Evolutionary conservation across 495 filamentous ascomycete species (phyloP).

Genomic region (Penicillium tannophilum): DNA sequence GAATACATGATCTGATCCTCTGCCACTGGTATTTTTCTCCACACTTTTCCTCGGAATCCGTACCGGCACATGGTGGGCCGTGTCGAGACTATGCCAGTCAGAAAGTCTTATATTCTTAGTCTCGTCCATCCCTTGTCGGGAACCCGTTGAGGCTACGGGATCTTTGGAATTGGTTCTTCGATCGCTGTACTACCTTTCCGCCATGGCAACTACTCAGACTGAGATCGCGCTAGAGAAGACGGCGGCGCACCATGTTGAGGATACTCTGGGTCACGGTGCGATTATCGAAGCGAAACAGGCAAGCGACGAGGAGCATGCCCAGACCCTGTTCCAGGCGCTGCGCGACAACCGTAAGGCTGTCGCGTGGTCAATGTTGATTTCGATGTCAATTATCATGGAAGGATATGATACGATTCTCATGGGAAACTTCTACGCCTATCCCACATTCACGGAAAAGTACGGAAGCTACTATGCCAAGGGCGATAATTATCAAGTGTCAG

Average conservation of each 20-base stretch:
- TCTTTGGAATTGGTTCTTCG: not conserved
- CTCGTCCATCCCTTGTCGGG: not conserved
- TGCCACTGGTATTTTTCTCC: slow-evolving; percentile 16
- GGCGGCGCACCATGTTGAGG: slow-evolving; percentile 31
- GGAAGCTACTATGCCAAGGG: slow-evolving; percentile 29
- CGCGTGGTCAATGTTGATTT: slow-evolving; percentile 49
- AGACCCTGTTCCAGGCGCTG: slow-evolving; percentile 35
- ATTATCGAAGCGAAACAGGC: slow-evolving; percentile 37
- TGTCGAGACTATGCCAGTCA: not conserved
- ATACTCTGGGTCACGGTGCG: slow-evolving; percentile 27
- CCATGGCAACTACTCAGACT: slow-evolving; percentile 20
- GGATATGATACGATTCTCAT: slow-evolving; percentile 53
- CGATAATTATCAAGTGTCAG: slow-evolving; percentile 28
- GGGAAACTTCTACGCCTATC: slow-evolving; percentile 42
- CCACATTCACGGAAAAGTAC: slow-evolving; percentile 40
- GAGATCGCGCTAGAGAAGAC: slow-evolving; percentile 28
- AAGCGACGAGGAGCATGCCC: slow-evolving; percentile 34
- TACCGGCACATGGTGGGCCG: slow-evolving; percentile 11
- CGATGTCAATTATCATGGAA: slow-evolving; percentile 53
- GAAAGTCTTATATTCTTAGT: slow-evolving; percentile 13
- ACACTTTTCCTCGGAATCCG: slow-evolving; percentile 6
- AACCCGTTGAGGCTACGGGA: not conserved
- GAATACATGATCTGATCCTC: not conserved
- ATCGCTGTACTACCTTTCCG: not conserved
- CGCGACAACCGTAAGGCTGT: slow-evolving; percentile 45